Evolutionary conservation across 257 asterid genomes (phyloP).

Genomic region (Fraxinus americana): DNA sequence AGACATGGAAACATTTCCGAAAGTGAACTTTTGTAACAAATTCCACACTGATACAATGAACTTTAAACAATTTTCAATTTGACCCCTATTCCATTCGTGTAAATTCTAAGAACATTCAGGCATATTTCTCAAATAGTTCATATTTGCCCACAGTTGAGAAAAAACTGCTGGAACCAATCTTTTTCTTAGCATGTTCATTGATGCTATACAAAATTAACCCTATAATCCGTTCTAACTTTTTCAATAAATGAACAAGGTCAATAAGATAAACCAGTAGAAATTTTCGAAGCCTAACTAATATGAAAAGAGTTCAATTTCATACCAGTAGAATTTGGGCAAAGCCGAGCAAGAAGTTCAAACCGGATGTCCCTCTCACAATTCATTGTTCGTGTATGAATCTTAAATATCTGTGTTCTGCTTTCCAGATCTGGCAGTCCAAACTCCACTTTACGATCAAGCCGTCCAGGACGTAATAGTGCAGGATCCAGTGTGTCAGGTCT

Average conservation of each 20-base stretch:
- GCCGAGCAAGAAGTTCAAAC: constrained; percentile 83
- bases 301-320: constrained; percentile 17
- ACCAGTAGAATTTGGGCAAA: constrained; percentile 96
- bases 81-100: neutral
- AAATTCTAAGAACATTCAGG: neutral
- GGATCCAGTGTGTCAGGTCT: constrained; percentile 99
- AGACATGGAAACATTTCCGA: neutral
- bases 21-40: neutral
- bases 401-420: constrained; percentile 76
- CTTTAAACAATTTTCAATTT: no score
- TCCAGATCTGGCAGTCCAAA: constrained; percentile 95
- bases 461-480: constrained; percentile 88
- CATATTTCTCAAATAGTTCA: neutral
- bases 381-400: constrained; percentile 83
- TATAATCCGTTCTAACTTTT: neutral
- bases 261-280: constrained; percentile 1
- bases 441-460: constrained; percentile 92
- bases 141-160: neutral
- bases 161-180: neutral
- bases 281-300: constrained; percentile 3
- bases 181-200: neutral
- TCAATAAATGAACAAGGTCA: neutral
- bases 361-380: constrained; percentile 82
- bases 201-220: neutral
- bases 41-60: no score